A percentile compares a stretch with the other conserved stretches of the same genome.
Conservation (phyloP, 371 early-diverging fungal genomes). For the Coelomomyces lativittatus region DNA sequence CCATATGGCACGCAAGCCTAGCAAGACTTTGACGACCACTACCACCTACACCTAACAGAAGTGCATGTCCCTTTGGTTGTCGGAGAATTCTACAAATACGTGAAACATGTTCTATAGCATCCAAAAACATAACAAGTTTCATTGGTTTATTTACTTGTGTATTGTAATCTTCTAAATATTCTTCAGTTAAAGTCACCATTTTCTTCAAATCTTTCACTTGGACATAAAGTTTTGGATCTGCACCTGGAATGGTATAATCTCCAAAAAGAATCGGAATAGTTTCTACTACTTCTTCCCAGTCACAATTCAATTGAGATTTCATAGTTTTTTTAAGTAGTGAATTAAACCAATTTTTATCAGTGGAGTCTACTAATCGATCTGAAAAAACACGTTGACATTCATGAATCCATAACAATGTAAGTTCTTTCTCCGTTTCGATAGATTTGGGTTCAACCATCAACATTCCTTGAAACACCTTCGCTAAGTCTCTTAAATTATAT, state of each 20-base stretch:
- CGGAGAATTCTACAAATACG: constrained; percentile 35
- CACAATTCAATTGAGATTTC: constrained; percentile 9
- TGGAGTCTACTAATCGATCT: constrained; percentile 30
- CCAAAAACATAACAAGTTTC: constrained; percentile 38
- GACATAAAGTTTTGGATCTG: constrained; percentile 22
- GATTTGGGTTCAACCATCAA: constrained; percentile 22
- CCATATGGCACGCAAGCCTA: constrained; percentile 32
- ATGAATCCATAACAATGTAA: constrained; percentile 28
- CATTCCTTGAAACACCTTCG: constrained; percentile 36
- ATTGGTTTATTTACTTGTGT: constrained; percentile 25
- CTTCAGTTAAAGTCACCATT: constrained; percentile 28
- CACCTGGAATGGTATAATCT: constrained; percentile 32
- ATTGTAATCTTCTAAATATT: constrained; percentile 42
- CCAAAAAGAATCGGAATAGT: constrained; percentile 8
- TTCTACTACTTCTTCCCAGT: constrained; percentile 21
- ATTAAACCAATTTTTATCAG: constrained; percentile 25
- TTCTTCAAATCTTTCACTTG: constrained; percentile 27
- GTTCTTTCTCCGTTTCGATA: constrained; percentile 13
- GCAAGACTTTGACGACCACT: constrained; percentile 32
- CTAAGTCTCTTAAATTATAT: constrained; percentile 37
- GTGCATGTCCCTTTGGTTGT: constrained; percentile 31
- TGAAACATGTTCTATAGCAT: constrained; percentile 38
- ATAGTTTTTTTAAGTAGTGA: constrained; percentile 7
- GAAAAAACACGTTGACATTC: constrained; percentile 36
- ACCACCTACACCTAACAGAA: constrained; percentile 41